Percentiles rank a stretch among this genome's conserved stretches.
Conservation (phyloP, 2,329 filamentous ascomycete species). For the Neofusicoccum parvum region DNA sequence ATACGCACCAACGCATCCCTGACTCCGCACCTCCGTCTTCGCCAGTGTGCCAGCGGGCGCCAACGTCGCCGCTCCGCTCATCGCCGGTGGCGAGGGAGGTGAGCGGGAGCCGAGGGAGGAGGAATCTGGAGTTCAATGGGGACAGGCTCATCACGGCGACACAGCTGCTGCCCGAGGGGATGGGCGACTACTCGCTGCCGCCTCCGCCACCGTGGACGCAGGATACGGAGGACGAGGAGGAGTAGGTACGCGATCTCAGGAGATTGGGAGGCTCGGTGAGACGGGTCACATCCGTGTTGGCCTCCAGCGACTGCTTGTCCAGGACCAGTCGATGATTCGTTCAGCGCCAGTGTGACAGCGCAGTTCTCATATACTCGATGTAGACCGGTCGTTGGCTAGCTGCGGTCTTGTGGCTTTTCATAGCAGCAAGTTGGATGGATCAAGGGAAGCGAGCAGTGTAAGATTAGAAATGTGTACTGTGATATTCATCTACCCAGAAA, state of each 20-base stretch:
- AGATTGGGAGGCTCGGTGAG: too few relatives aligned
- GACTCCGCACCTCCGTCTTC: background rate
- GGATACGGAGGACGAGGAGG: conserved; percentile 7
- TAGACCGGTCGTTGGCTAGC: too few relatives aligned
- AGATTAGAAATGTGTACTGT: too few relatives aligned
- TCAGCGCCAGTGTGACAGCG: too few relatives aligned
- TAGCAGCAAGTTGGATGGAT: too few relatives aligned
- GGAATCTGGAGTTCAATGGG: background rate
- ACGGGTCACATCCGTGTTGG: too few relatives aligned
- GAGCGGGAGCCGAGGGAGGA: background rate
- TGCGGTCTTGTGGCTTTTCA: too few relatives aligned
- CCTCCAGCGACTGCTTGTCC: too few relatives aligned
- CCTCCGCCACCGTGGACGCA: conserved; percentile 14
- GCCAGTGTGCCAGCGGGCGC: background rate
- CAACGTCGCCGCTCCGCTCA: background rate
- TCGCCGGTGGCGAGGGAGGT: background rate
- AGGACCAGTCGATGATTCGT: too few relatives aligned
- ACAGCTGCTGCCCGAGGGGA: background rate
- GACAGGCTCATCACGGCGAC: conserved; percentile 2
- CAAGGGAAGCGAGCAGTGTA: too few relatives aligned
- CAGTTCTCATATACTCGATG: too few relatives aligned
- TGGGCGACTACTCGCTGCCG: conserved; percentile 4
- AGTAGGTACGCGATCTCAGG: background rate
- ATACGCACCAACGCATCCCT: background rate
- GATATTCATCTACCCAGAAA: too few relatives aligned